Evolutionary conservation across 495 filamentous ascomycete genomes (phyloP).

Genomic region (Apodospora peruviana): DNA sequence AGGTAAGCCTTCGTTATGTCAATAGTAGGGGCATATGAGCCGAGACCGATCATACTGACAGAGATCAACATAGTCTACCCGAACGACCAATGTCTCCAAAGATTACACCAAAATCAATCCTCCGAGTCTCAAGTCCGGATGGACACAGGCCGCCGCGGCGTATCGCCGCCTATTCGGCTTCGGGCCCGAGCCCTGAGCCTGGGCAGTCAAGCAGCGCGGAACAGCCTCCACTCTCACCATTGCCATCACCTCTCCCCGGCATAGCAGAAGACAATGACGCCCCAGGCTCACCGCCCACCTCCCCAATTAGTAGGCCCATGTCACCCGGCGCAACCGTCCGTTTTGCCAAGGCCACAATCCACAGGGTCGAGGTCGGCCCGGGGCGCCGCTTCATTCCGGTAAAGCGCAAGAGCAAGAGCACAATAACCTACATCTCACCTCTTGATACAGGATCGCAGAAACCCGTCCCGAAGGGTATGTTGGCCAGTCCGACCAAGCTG

Average conservation of each 20-base stretch:
- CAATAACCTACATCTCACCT: conserved; percentile 26
- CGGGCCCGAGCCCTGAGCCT: conserved; percentile 8
- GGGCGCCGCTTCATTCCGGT: conserved; percentile 26
- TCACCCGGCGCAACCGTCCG: conserved; percentile 24
- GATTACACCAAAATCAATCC: conserved; percentile 22
- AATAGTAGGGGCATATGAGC: neutral
- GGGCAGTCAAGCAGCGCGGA: conserved; percentile 7
- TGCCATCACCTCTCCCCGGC: neutral
- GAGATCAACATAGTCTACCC: conserved; percentile 1
- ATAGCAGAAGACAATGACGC: conserved; percentile 5
- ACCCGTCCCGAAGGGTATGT: conserved; percentile 12
- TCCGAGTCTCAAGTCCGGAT: conserved; percentile 25
- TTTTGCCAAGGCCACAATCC: conserved; percentile 28
- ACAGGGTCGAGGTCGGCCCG: conserved; percentile 25
- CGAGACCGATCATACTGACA: conserved; percentile 2
- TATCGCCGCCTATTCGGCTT: conserved; percentile 14
- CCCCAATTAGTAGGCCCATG: conserved; percentile 13
- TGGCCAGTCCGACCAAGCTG: conserved; percentile 25
- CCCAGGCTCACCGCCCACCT: conserved; percentile 8
- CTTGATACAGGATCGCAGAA: conserved; percentile 22
- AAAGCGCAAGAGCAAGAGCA: conserved; percentile 29
- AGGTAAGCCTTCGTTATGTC: conserved; percentile 7
- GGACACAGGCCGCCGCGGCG: conserved; percentile 9
- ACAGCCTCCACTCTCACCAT: neutral
- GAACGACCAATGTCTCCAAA: conserved; percentile 11